A percentile compares a stretch with the other conserved stretches of the same genome.
Evolutionary conservation across 2,329 filamentous ascomycete genomes (phyloP).

Genomic region (Fusarium subglutinans): DNA sequence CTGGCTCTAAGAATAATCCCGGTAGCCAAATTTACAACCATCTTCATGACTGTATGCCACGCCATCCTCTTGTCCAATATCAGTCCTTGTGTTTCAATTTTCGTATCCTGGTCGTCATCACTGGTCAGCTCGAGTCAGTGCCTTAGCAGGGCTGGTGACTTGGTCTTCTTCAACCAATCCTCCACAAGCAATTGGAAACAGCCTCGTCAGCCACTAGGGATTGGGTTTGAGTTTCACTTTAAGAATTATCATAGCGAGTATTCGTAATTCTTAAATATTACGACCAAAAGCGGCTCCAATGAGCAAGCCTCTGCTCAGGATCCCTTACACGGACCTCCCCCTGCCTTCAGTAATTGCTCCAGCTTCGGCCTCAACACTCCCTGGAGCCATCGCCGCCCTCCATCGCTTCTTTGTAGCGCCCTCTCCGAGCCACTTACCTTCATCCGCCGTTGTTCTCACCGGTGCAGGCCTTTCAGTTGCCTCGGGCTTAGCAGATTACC

Average conservation of each 20-base stretch:
- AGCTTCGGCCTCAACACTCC: conserved; percentile 71
- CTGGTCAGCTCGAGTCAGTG: neutral
- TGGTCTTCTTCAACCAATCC: conserved; percentile 21
- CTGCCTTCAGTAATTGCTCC: conserved; percentile 81
- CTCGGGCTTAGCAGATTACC: conserved; percentile 91
- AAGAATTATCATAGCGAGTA: neutral
- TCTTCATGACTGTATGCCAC: conserved; percentile 1
- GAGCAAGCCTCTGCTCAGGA: conserved; percentile 81
- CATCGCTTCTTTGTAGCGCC: conserved; percentile 76
- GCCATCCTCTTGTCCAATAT: conserved; percentile 5
- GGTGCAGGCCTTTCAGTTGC: conserved; percentile 94
- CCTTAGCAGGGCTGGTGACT: neutral
- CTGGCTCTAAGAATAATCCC: conserved; percentile 1
- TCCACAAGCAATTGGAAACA: conserved; percentile 32
- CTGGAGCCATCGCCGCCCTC: conserved; percentile 81
- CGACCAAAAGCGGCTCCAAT: conserved; percentile 50
- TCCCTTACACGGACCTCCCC: conserved; percentile 88
- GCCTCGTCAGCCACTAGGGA: conserved; percentile 3
- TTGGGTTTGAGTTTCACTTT: neutral
- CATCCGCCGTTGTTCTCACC: conserved; percentile 65
- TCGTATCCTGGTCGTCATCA: conserved; percentile 1
- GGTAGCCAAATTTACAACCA: conserved; percentile 7
- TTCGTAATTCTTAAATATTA: neutral
- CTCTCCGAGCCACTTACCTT: conserved; percentile 58
- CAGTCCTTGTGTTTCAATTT: neutral